Percentiles rank a stretch among this genome's conserved stretches.
Conservation (phyloP, 1,284 basidiomycete species). For the Cryptococcus sp. region DNA sequence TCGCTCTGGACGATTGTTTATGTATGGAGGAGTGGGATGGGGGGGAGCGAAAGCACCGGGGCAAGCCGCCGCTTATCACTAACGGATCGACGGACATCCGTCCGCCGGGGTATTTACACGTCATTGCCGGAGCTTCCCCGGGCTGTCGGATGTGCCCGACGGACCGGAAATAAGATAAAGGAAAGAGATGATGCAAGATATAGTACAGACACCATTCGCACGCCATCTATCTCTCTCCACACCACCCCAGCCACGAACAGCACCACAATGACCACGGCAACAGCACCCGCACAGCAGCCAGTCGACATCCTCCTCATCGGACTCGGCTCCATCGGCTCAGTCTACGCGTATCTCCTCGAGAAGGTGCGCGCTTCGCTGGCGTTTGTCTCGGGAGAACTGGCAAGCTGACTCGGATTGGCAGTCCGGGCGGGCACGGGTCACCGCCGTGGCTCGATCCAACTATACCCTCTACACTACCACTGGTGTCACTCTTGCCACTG, state of each 20-base stretch:
- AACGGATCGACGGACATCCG: no score
- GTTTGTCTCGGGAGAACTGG: background rate
- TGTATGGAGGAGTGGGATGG: background rate
- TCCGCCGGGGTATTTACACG: no score
- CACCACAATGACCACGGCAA: background rate
- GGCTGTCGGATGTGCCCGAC: background rate
- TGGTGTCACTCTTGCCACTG: slow-evolving; percentile 59
- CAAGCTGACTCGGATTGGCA: slow-evolving; percentile 1
- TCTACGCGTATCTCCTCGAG: slow-evolving; percentile 63
- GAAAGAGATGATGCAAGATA: no score
- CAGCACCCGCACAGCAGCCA: slow-evolving; percentile 5
- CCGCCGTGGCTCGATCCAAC: slow-evolving; percentile 70
- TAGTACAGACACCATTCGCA: no score
- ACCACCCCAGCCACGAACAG: no score
- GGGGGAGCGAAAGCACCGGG: background rate
- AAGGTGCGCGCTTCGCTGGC: slow-evolving; percentile 39
- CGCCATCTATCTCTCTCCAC: no score
- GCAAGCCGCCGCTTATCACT: background rate
- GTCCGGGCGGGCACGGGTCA: slow-evolving; percentile 64
- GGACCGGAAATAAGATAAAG: background rate
- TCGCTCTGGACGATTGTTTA: background rate
- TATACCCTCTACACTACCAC: slow-evolving; percentile 56
- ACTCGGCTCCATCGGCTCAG: slow-evolving; percentile 54
- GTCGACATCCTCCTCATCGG: slow-evolving; percentile 52
- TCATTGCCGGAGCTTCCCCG: no score